Evolutionary conservation across 306 rosid species (phyloP).

Genomic region (Prunus padus): DNA sequence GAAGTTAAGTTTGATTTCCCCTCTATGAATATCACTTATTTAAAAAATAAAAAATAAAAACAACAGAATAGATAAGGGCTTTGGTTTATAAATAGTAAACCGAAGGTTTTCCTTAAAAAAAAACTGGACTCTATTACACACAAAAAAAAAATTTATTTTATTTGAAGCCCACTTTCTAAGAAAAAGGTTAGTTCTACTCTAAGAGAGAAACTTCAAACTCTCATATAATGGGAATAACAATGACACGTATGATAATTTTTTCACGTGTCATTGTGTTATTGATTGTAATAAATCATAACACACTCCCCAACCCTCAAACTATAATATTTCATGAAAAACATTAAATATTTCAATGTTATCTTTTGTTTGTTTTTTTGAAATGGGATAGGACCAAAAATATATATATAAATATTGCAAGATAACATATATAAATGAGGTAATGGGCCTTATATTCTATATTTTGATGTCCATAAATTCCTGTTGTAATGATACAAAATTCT

Average conservation of each 20-base stretch:
- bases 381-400: not conserved
- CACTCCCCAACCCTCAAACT: not conserved
- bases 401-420: not conserved
- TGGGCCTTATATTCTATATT: not conserved
- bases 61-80: not conserved
- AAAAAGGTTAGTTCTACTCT: not conserved
- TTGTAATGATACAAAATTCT: not conserved
- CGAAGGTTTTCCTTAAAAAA: not conserved
- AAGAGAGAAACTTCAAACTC: no score
- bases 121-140: not conserved
- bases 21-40: not conserved
- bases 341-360: not conserved
- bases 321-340: no score
- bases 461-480: not conserved
- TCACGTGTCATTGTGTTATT: no score
- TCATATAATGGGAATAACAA: no score
- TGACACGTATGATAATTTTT: no score
- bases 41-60: not conserved
- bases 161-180: not conserved
- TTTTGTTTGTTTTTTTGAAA: no score
- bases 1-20: no score
- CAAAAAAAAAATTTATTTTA: no score
- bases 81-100: not conserved
- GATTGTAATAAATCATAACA: not conserved
- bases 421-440: not conserved